Conservation (phyloP, 2,329 filamentous ascomycete genomes). For the Alternaria arborescens region DNA sequence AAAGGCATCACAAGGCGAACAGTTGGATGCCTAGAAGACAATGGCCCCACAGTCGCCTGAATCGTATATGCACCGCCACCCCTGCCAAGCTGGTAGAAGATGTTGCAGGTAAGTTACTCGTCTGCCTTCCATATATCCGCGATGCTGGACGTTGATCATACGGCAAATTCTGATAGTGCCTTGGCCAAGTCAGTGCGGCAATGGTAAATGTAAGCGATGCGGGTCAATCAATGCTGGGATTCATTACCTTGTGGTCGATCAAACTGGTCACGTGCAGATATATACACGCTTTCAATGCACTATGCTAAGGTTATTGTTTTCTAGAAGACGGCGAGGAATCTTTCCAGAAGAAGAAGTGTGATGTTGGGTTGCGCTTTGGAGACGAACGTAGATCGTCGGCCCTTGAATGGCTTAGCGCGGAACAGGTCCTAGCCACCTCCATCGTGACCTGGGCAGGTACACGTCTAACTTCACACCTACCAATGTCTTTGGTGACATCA, state of each 20-base stretch:
- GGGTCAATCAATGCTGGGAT: background rate
- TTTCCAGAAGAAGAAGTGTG: background rate
- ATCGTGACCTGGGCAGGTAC: no score
- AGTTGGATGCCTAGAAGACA: background rate
- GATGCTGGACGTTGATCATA: conserved; percentile 1
- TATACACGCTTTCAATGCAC: background rate
- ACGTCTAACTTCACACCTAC: no score
- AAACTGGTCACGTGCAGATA: background rate
- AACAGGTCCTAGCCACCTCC: no score
- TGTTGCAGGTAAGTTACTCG: background rate
- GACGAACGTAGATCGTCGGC: background rate
- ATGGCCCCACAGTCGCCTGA: background rate
- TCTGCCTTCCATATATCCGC: background rate
- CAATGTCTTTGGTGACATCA: no score
- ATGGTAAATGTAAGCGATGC: background rate
- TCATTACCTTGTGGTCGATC: background rate
- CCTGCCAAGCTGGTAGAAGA: background rate
- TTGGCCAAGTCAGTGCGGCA: background rate
- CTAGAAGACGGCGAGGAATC: background rate
- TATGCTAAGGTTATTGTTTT: background rate
- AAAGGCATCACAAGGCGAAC: background rate
- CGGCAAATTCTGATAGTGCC: background rate
- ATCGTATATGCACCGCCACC: conserved; percentile 1
- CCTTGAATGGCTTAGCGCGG: no score
- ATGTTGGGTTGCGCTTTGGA: background rate